phyloP scores from a whole-genome alignment of 2,329 filamentous ascomycete species.

The Cordyceps fumosorosea region DNA sequence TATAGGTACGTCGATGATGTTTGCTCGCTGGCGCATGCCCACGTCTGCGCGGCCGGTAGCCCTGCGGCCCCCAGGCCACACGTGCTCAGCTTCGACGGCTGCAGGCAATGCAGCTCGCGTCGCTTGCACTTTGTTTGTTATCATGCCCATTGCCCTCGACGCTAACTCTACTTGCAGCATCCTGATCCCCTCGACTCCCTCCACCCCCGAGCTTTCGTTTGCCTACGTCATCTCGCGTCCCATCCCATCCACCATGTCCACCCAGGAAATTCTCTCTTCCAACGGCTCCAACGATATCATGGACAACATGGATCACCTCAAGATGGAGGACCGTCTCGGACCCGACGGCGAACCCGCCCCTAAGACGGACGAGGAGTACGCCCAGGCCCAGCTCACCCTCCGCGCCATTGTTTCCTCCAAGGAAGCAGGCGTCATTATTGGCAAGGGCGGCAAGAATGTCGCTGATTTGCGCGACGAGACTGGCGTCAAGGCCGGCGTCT shows the following conservation, averaged over 20 bases:
- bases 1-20: constrained; percentile 6
- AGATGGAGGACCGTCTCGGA: constrained; percentile 59
- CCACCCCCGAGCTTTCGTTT: constrained; percentile 4
- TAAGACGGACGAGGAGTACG: constrained; percentile 96
- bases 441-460: constrained; percentile 97
- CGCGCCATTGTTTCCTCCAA: constrained; percentile 98
- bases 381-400: constrained; percentile 83
- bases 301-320: constrained; percentile 59
- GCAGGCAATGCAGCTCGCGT: background rate
- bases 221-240: constrained; percentile 1
- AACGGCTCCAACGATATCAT: constrained; percentile 55
- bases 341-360: constrained; percentile 73
- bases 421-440: constrained; percentile 97
- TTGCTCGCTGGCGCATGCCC: constrained; percentile 1
- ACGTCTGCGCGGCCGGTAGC: background rate
- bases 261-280: constrained; percentile 50
- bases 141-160: background rate
- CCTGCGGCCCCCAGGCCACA: constrained; percentile 3
- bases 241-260: constrained; percentile 47
- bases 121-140: background rate
- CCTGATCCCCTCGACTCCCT: background rate
- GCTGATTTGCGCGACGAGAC: constrained; percentile 96
- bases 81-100: constrained; percentile 6
- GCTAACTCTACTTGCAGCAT: constrained; percentile 1
- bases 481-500: constrained; percentile 94